Conservation (phyloP, 768 basidiomycete genomes). For the Naganishia antarctica region DNA sequence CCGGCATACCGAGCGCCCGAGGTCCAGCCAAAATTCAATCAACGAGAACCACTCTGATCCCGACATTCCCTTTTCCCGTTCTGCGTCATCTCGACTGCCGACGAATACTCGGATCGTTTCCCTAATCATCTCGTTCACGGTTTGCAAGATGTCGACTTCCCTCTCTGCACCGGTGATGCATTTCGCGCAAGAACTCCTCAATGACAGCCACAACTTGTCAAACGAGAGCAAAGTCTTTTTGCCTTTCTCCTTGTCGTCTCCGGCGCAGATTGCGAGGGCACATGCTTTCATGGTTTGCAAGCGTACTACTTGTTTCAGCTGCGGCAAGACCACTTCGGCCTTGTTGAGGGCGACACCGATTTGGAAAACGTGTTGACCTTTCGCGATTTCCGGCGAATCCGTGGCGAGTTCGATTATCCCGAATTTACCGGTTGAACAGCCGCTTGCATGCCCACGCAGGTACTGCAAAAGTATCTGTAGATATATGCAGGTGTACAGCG, state of each 20-base stretch:
- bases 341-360: conserved; percentile 5
- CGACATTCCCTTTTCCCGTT: conserved; percentile 2
- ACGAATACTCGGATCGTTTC: neutral
- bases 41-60: conserved; percentile 37
- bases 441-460: neutral
- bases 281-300: conserved; percentile 4
- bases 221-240: neutral
- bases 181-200: neutral
- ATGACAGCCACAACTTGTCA: neutral
- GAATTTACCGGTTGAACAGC: neutral
- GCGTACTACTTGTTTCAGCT: neutral
- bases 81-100: neutral
- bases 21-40: conserved; percentile 38
- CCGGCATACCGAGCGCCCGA: conserved; percentile 36
- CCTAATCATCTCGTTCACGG: neutral
- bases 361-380: conserved; percentile 4
- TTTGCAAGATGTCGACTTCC: neutral
- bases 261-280: conserved; percentile 9
- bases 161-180: conserved; percentile 3
- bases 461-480: conserved; percentile 1
- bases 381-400: conserved; percentile 5
- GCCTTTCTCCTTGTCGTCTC: neutral
- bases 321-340: conserved; percentile 3
- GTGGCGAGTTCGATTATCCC: neutral
- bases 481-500: neutral